Base-by-base conservation (phyloP, 2,329 filamentous ascomycete genomes). In the Septoria linicola region DNA sequence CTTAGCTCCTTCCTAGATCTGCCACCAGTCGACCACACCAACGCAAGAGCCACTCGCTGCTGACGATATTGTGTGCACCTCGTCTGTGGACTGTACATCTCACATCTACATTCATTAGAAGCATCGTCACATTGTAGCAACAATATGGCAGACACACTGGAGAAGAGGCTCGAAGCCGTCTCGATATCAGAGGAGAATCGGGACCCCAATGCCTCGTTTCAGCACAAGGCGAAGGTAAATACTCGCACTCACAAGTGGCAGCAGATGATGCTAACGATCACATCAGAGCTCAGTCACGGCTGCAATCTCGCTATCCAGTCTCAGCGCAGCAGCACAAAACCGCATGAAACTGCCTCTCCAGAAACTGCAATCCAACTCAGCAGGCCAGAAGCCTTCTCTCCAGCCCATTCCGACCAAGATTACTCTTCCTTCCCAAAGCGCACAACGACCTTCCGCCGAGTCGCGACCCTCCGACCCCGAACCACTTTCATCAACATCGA, bases 141-240 rank as follows among this genome's bases (percentile, higher is more conserved):
- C 48, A 49, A 7, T 36, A 68, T 68, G 66, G 63, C 65, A 36
- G 82, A 91, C 59, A 81, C 87, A 44, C 78, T 97, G 40, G 92
- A 96, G 74, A 78, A 87, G 72, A 88, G 88, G 64, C 89, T 97
- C 67, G 90, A 96, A 82, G 85, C 85, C 71, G 82, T 96, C 74
- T 86, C 88, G 16, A 88, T 96, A 57, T 86, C 88, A 63, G 91
- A 96, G 67, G 91, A 96, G 72, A 95, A 92, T 67, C 85, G 74
- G 50, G 72, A 75, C 50, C 67, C 76, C 23, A 57, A 54, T 50
- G 56, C 51, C 31, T 35, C 51, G 16, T 53, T 49, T 20, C 84
- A 87, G 68, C 77, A 82, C 60, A 95, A 95, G 73, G 72, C 82
- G 55, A 95, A 95, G 83, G 90, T 92, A 76, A 16, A 23, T 51